Conservation (phyloP, 2,329 filamentous ascomycete genomes). For the Calonectria naviculata region DNA sequence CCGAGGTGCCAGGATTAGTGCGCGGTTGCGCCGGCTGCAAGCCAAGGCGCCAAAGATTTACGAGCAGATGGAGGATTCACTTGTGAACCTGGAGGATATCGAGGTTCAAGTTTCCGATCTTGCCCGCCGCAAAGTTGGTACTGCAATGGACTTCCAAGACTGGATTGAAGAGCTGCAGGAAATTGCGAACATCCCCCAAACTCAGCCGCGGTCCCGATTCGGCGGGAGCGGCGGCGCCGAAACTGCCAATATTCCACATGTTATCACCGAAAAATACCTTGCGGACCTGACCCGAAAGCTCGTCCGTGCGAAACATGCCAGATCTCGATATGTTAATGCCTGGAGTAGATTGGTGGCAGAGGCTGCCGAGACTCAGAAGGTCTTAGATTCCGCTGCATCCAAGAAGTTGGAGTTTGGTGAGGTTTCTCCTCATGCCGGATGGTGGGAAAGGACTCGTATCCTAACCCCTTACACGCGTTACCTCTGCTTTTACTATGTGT, state of each 20-base stretch:
- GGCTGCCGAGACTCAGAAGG: slow-evolving; percentile 80
- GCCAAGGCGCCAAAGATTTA: slow-evolving; percentile 82
- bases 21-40: slow-evolving; percentile 80
- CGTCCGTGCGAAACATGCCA: slow-evolving; percentile 83
- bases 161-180: slow-evolving; percentile 98
- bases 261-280: slow-evolving; percentile 93
- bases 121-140: slow-evolving; percentile 82
- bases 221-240: slow-evolving; percentile 52
- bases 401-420: slow-evolving; percentile 82
- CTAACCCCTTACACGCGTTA: slow-evolving; percentile 87
- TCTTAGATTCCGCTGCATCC: slow-evolving; percentile 85
- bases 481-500: slow-evolving; percentile 76
- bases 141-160: slow-evolving; percentile 80
- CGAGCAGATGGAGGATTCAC: slow-evolving; percentile 88
- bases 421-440: slow-evolving; percentile 64
- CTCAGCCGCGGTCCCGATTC: slow-evolving; percentile 57
- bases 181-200: slow-evolving; percentile 75
- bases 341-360: slow-evolving; percentile 84
- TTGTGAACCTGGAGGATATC: slow-evolving; percentile 81
- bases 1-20: slow-evolving; percentile 81
- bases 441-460: slow-evolving; percentile 66
- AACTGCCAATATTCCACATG: slow-evolving; percentile 71
- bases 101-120: slow-evolving; percentile 86
- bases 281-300: slow-evolving; percentile 89
- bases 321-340: slow-evolving; percentile 84